Conservation (phyloP, 2,329 filamentous ascomycete species). For the Aspergillus aculeatinus region DNA sequence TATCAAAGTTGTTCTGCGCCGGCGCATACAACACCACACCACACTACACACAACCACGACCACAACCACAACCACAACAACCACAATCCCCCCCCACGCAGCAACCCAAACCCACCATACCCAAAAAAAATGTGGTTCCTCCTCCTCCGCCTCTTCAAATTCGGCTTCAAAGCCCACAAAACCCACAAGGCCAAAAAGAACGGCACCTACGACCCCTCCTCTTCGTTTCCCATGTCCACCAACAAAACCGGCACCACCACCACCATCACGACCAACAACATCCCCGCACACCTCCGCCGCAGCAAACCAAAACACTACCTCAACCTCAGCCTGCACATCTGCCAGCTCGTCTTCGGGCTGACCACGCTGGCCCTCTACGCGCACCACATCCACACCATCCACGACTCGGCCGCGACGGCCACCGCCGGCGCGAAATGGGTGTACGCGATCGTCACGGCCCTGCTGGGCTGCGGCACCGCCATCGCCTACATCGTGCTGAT, state of each 20-base stretch:
- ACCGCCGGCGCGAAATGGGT: conserved; percentile 70
- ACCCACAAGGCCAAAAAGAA: conserved; percentile 32
- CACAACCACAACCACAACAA: not conserved
- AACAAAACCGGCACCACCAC: conserved; percentile 15
- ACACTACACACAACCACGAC: not conserved
- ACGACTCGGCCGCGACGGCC: conserved; percentile 51
- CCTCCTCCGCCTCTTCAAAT: conserved; percentile 28
- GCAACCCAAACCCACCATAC: not conserved
- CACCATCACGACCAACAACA: conserved; percentile 21
- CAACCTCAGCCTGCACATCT: conserved; percentile 60
- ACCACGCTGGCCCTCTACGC: conserved; percentile 78
- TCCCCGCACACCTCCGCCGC: conserved; percentile 11
- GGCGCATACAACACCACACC: not conserved
- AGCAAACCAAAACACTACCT: conserved; percentile 23
- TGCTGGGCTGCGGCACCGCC: conserved; percentile 63
- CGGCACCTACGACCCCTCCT: conserved; percentile 11
- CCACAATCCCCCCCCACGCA: not conserved
- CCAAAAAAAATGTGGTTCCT: conserved; percentile 29
- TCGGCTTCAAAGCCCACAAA: conserved; percentile 31
- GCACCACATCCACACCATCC: conserved; percentile 54
- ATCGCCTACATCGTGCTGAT: conserved; percentile 64
- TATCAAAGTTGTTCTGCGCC: not conserved
- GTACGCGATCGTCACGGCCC: conserved; percentile 71
- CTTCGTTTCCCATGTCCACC: not conserved
- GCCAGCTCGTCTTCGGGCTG: conserved; percentile 74